Evolutionary conservation across 1,284 basidiomycete species (phyloP), one percentile per base, ranked within the genome.

Genomic region (Trichosporon faecale): DNA sequence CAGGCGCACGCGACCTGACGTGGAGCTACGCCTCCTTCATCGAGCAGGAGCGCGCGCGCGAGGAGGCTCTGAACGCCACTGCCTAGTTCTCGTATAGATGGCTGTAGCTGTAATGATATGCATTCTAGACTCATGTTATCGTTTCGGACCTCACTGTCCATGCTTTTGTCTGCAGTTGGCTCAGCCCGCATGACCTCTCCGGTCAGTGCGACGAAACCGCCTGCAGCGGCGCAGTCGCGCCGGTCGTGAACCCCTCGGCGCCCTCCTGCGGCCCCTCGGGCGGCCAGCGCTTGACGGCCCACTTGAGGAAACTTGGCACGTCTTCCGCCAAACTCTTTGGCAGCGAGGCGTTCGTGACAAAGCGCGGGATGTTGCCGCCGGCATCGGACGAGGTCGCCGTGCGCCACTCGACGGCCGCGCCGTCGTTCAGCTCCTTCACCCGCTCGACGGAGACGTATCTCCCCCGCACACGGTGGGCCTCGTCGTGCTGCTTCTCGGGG

Each of bases 11-110:
- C 33, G 79, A 85, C 52, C 69, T 85, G 16, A 85, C 83, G 2
- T 85, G 84, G 84, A 81, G 79, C 18, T 84, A 85, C 70, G 81
- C 82, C 1, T 76, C 76, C 35, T 79, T 80, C 64, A 67, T 83
- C 40, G 76, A 75, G 18, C 74, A 76, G 52, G 73, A 72, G 21
- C 71, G 77, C 18, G 78, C 77, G 7, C 67, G 78, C 12, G 69
- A 72, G 0, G 66, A 40, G 9, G 69, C 70, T 12, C 16, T 9
- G 18, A 14, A 2, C 18, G 60, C 52, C 14, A 21, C 31, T 7
- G 57, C 23, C 55, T 21, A 46, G 44, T 12, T 14, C 8, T 12
- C 18, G 49, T 25, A 52, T 52, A 23, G 44, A 21, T n/a, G 18
- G 21, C 5, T 2, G 18, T 44, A 18, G 21, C 2, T 52, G 23